Evolutionary conservation across 2,329 filamentous ascomycete genomes (phyloP).

Genomic region (Nectriaceae sp.): DNA sequence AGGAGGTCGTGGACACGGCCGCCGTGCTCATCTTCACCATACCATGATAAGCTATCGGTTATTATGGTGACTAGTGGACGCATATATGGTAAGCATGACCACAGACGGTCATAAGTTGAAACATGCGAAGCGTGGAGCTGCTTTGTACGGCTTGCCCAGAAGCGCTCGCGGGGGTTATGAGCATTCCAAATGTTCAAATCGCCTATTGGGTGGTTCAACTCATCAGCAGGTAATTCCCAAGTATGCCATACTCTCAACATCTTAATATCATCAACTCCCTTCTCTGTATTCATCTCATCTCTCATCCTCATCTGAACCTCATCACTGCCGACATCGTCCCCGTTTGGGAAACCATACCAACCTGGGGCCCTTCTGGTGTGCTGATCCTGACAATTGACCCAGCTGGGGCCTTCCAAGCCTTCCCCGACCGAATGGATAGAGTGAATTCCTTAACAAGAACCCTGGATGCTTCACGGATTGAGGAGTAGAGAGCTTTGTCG

Average conservation of each 20-base stretch:
- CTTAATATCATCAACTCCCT: background rate
- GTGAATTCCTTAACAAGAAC: slow-evolving; percentile 53
- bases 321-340: background rate
- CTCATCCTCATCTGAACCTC: slow-evolving; percentile 1
- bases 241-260: background rate
- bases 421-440: slow-evolving; percentile 72
- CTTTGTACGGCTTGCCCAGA: slow-evolving; percentile 79
- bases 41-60: slow-evolving; percentile 64
- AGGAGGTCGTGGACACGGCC: slow-evolving; percentile 76
- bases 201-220: slow-evolving; percentile 40
- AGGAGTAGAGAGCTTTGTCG: slow-evolving; percentile 55
- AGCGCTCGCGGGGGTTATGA: slow-evolving; percentile 74
- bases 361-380: slow-evolving; percentile 77
- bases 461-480: slow-evolving; percentile 55
- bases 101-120: slow-evolving; percentile 69
- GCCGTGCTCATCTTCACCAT: slow-evolving; percentile 63
- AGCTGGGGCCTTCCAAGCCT: slow-evolving; percentile 70
- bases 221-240: background rate
- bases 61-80: slow-evolving; percentile 73
- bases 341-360: slow-evolving; percentile 45
- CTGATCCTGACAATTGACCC: slow-evolving; percentile 72
- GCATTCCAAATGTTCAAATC: slow-evolving; percentile 83
- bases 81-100: slow-evolving; percentile 77
- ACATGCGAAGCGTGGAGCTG: slow-evolving; percentile 80
- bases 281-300: background rate